Base-by-base conservation (phyloP, 2,329 filamentous ascomycete species). In the Mycogone perniciosa region DNA sequence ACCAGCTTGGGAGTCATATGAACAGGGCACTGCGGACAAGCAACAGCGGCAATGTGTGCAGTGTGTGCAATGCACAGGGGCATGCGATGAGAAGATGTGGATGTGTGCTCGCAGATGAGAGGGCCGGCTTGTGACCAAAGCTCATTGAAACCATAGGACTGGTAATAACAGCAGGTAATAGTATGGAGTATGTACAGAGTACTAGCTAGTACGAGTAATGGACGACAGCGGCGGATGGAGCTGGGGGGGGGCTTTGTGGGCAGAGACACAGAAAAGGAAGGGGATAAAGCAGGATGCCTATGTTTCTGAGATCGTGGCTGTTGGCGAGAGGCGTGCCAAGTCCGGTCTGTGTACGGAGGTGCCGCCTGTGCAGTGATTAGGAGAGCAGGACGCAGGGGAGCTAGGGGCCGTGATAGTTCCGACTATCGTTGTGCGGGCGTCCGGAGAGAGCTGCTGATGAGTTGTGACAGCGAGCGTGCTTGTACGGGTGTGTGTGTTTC, bases 1-100 rank as follows among this genome's bases (percentile, higher is more conserved):
- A 7, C 34, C 42, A 30, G 30, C 13, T 48, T 20, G 29, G 41
- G 45, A 44, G 26, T 44, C 50, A 48, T 52, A 33, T 44, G 41
- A 39, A n/a, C 47, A 44, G 26, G 40, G 41, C 31, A 26, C 30
- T 31, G 27, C 31, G 27, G 29, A n/a, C 30, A 33, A 33, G 11
- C 27, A 30, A 47, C 35, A 38, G 31, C 27, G 31, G 44, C 27
- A 7, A 6, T 8, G 41, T 10, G 29, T 26, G 41, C 11, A 13
- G 13, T 11, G 11, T 5, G 6, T 11, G 27, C 30, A n/a, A 5
- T 7, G 27, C 10, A 31, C 26, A 10, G 30, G 3, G 27, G 35
- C 7, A 38, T 38, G 35, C 11, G 35, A 38, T 38, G 35, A 5
- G 35, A 38, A 13, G 9, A 38, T 38, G 9, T 5, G 35, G 5